Percentiles rank a stretch among this genome's conserved stretches.
These are phyloP conservation scores for Nepenthes gracilis DNA, from an alignment of 148 eudicot genomes.

Conservation along the genomic window DNA sequence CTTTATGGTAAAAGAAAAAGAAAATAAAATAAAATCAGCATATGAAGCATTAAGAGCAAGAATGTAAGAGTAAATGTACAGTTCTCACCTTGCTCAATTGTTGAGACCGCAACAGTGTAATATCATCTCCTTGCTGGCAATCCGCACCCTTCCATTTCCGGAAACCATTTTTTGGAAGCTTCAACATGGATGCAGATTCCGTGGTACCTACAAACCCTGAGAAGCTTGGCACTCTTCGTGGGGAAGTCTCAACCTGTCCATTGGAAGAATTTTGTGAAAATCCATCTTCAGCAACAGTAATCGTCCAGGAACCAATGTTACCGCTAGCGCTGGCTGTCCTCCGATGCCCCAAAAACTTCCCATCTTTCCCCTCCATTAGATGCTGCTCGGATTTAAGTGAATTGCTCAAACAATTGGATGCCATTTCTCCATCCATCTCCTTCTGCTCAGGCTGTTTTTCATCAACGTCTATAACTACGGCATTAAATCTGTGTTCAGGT, in stretches of 20 bases:
- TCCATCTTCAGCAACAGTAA: conserved; percentile 34
- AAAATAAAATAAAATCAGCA: conserved; percentile 2
- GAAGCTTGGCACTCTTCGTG: conserved; percentile 54
- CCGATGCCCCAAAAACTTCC: conserved; percentile 48
- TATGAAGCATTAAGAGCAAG: neutral
- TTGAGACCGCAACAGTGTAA: conserved; percentile 30
- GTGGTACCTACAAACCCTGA: conserved; percentile 45
- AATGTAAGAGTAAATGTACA: neutral
- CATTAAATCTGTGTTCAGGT: conserved; percentile 12
- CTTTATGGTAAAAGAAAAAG: conserved; percentile 15
- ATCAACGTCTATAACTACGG: conserved; percentile 8
- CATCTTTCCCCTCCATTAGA: conserved; percentile 23
- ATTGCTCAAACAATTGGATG: conserved; percentile 15
- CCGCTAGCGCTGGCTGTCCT: conserved; percentile 74
- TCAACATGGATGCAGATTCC: conserved; percentile 46
- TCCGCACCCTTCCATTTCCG: conserved; percentile 54
- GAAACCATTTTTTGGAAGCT: conserved; percentile 55
- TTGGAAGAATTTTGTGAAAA: conserved; percentile 17
- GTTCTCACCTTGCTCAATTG: conserved; percentile 34
- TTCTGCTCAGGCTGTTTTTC: conserved; percentile 9
- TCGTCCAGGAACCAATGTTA: conserved; percentile 54
- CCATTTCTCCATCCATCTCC: conserved; percentile 18
- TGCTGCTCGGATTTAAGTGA: conserved; percentile 13
- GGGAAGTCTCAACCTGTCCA: conserved; percentile 28
- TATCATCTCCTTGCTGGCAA: conserved; percentile 36